Evolutionary conservation across 179 eudicot genomes (phyloP).

Genomic region (Pouteria campechiana): DNA sequence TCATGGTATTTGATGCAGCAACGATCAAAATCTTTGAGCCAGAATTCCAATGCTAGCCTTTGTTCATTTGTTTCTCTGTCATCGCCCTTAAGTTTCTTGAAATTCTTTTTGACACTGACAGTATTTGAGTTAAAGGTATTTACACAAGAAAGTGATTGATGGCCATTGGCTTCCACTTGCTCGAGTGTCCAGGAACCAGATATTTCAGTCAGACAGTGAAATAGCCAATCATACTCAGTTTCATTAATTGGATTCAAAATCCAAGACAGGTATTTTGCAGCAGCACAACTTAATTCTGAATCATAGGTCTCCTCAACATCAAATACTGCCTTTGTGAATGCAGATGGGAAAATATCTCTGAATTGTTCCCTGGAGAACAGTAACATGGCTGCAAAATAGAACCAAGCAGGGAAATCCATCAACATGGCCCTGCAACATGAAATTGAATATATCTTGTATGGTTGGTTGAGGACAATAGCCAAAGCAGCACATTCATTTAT

Average conservation of each 20-base stretch:
- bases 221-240: slow-evolving; percentile 12
- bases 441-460: too few species aligned
- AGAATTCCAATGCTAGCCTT: slow-evolving; percentile 10
- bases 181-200: slow-evolving; percentile 23
- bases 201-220: slow-evolving; percentile 17
- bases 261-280: slow-evolving; percentile 38
- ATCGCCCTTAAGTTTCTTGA: slow-evolving; percentile 14
- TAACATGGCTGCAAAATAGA: slow-evolving; percentile 20
- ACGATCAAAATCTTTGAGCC: slow-evolving; percentile 36
- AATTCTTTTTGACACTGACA: slow-evolving; percentile 7
- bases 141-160: too few species aligned
- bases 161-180: too few species aligned
- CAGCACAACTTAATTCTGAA: slow-evolving; percentile 6
- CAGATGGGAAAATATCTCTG: slow-evolving; percentile 1
- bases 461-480: too few species aligned
- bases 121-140: slow-evolving; percentile 9
- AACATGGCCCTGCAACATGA: slow-evolving; percentile 33
- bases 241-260: slow-evolving; percentile 26
- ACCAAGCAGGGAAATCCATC: slow-evolving; percentile 42
- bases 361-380: slow-evolving; percentile 13
- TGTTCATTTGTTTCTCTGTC: not conserved
- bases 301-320: not conserved
- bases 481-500: not conserved
- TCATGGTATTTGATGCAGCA: slow-evolving; percentile 3
- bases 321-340: not conserved